Evolutionary conservation across 2,329 filamentous ascomycete genomes (phyloP).

Genomic region (Clonostachys rosea): DNA sequence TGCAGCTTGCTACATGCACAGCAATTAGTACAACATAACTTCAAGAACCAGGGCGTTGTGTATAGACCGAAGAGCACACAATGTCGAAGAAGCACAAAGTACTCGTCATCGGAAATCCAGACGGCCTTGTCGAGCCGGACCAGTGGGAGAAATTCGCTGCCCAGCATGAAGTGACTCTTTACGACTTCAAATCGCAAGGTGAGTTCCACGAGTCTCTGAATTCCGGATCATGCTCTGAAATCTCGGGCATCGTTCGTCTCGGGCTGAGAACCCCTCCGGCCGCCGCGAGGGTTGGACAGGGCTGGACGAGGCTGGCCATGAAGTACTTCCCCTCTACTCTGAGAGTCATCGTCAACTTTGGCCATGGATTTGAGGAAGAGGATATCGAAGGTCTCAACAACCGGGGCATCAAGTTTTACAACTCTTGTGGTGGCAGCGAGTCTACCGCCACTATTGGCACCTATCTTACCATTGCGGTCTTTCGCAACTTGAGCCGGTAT

Average conservation of each 20-base stretch:
- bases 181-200: slow-evolving; percentile 7
- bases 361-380: slow-evolving; percentile 7
- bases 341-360: slow-evolving; percentile 8
- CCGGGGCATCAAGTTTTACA: slow-evolving; percentile 47
- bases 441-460: slow-evolving; percentile 42
- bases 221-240: slow-evolving; percentile 5
- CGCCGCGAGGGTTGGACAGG: slow-evolving; percentile 1
- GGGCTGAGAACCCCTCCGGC: slow-evolving; percentile 10
- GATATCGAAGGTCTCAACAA: slow-evolving; percentile 33
- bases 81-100: too few relatives aligned
- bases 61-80: too few relatives aligned
- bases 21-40: too few relatives aligned
- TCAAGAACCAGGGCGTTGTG: too few relatives aligned
- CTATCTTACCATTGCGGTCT: slow-evolving; percentile 18
- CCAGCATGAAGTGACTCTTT: background rate
- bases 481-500: slow-evolving; percentile 40
- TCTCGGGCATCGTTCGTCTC: slow-evolving; percentile 7
- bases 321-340: slow-evolving; percentile 6
- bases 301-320: slow-evolving; percentile 6
- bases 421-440: slow-evolving; percentile 45
- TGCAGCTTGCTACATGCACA: too few relatives aligned
- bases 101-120: too few relatives aligned
- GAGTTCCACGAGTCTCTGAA: slow-evolving; percentile 7
- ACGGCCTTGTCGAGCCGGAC: too few relatives aligned
- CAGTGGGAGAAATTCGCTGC: too few relatives aligned